Conservation (phyloP, 441 rosid species). For the Populus hybrid region DNA sequence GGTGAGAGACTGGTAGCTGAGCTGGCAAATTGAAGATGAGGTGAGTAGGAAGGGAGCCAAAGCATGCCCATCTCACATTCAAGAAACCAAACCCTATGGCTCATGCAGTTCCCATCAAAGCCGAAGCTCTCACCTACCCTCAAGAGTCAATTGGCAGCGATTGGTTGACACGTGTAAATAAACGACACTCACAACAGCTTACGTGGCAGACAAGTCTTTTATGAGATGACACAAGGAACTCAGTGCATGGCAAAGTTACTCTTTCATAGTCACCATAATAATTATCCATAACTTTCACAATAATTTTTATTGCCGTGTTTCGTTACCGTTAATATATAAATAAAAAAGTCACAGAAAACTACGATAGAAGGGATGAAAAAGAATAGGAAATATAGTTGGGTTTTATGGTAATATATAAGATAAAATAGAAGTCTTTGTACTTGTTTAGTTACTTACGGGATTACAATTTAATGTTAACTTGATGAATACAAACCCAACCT, state of each 20-base stretch:
- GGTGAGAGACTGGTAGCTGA: slow-evolving; percentile 27
- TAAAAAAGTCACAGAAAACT: neutral
- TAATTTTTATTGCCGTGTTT: too few relatives aligned
- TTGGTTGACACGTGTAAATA: neutral
- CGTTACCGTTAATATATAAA: too few relatives aligned
- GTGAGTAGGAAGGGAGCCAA: neutral
- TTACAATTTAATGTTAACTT: too few relatives aligned
- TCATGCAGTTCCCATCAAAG: neutral
- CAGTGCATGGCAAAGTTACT: too few relatives aligned
- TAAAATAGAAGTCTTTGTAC: too few relatives aligned
- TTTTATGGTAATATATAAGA: too few relatives aligned
- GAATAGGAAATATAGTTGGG: neutral
- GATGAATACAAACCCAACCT: too few relatives aligned
- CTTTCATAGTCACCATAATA: too few relatives aligned
- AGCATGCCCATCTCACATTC: slow-evolving; percentile 10
- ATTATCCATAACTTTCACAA: neutral
- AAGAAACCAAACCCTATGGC: slow-evolving; percentile 5
- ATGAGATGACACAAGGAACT: too few relatives aligned
- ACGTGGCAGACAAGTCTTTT: neutral
- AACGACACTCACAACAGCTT: neutral
- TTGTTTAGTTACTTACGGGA: too few relatives aligned
- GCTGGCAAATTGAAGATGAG: neutral
- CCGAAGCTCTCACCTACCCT: neutral
- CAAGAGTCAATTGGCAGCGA: neutral
- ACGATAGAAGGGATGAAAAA: neutral